Base-by-base conservation (phyloP, 116 monocot species). In the Posidonia oceanica region DNA sequence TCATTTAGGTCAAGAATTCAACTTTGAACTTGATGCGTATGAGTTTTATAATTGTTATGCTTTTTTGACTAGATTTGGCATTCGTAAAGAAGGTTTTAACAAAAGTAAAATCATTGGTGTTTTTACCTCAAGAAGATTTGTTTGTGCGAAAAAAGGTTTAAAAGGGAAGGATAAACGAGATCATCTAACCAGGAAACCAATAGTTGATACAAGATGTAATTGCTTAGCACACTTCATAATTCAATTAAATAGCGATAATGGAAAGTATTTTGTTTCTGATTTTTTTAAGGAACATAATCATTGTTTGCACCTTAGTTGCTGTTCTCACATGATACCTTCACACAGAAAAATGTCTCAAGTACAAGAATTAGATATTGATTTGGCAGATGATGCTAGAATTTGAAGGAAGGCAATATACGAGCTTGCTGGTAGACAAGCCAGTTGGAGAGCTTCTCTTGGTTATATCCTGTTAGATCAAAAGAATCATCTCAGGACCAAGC, bases 251-350 rank as follows among this genome's bases (percentile, higher is more conserved):
- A 0, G 0, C 5, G 17, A 16, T 3, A 36, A 15, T 64, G 36
- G 39, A 0, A 38, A 64, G 3, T 64, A 40, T 15, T 36, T 64
- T 38, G 7, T 64, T 10, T 16, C 0, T 69, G 52, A 52, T 14
- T 66, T 18, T 48, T 10, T 36, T 66, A 66, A 53, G 57, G 60
- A 59, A 71, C 69, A 59, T 77, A 64, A 61, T 74, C 64, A 61
- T 17, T 20, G 53, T 74, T 0, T 56, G 15, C 37, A 54, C 38
- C 3, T 70, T 73, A 29, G 74, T 52, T 15, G 4, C 59, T 0
- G 52, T 40, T 41, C 81, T 2, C 69, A 81, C 42, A 64, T 64
- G 6, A 66, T 79, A 7, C 69, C 51, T 52, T 73, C 77, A 21
- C 66, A 81, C 6, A 60, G 70, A 52, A 70, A 74, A 39, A 66